phyloP scores from a whole-genome alignment of 2,329 filamentous ascomycete species.

The Conoideocrella luteorostrata region DNA sequence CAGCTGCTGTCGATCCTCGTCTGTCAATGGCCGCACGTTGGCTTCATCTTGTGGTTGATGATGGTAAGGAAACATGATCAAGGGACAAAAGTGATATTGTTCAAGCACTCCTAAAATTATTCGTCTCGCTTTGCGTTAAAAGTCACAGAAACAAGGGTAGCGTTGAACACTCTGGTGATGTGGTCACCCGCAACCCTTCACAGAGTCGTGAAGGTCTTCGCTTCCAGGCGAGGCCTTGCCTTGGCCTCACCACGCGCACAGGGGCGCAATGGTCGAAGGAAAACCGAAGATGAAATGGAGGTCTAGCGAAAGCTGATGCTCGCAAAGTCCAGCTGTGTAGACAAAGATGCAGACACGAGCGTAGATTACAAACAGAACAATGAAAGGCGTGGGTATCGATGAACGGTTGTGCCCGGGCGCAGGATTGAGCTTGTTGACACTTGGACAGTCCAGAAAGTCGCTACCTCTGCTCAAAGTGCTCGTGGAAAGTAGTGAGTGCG shows the following conservation, averaged over 20 bases:
- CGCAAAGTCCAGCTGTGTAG: neutral
- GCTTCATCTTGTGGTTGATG: constrained; percentile 23
- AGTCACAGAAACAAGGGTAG: no score
- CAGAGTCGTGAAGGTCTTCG: neutral
- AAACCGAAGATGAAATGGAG: neutral
- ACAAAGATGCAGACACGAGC: neutral
- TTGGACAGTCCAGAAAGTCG: neutral
- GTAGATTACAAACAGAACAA: neutral
- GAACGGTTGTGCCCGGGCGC: no score
- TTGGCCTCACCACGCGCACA: neutral
- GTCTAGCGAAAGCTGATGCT: neutral
- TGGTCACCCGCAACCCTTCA: neutral
- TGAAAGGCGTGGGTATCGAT: neutral
- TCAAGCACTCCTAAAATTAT: no score
- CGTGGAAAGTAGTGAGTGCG: neutral
- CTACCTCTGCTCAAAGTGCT: neutral
- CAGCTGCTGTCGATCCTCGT: constrained; percentile 33
- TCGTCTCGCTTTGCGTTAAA: no score
- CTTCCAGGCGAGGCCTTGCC: neutral
- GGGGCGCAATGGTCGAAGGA: neutral
- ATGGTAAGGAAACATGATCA: constrained; percentile 28
- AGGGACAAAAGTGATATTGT: neutral
- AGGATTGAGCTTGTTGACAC: neutral
- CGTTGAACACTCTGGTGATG: no score
- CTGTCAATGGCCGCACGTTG: constrained; percentile 27